A percentile compares a stretch with the other conserved stretches of the same genome.
These are phyloP conservation scores for Jaenimonas drosophilae DNA, from an alignment of 208 protist species.

Conservation along the genomic window DNA sequence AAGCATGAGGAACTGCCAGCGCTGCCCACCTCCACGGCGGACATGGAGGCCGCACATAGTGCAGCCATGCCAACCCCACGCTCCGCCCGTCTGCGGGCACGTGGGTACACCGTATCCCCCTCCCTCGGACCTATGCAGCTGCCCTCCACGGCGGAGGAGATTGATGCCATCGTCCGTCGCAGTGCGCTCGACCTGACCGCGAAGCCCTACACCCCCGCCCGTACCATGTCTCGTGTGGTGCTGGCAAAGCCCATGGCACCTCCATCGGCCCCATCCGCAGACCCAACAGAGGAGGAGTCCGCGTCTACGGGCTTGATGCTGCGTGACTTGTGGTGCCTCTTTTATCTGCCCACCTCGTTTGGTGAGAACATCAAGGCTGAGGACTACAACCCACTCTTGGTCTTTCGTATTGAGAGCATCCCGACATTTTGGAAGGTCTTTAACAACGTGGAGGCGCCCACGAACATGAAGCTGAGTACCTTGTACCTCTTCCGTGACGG, in stretches of 20 bases:
- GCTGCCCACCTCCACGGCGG: conserved; percentile 60
- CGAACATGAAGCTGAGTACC: conserved; percentile 64
- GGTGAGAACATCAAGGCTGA: conserved; percentile 62
- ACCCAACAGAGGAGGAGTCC: conserved; percentile 14
- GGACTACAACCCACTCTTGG: conserved; percentile 70
- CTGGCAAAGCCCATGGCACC: conserved; percentile 50
- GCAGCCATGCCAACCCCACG: conserved; percentile 5
- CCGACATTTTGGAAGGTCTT: conserved; percentile 86
- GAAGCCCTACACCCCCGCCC: conserved; percentile 39
- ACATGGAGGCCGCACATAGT: conserved; percentile 24
- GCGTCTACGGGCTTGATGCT: conserved; percentile 24
- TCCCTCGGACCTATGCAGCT: conserved; percentile 4
- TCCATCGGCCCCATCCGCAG: conserved; percentile 30
- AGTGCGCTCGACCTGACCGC: conserved; percentile 49
- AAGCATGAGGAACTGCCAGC: conserved; percentile 13
- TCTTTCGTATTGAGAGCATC: conserved; percentile 75
- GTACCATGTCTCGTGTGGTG: conserved; percentile 51
- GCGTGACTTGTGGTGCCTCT: conserved; percentile 71
- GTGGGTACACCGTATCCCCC: conserved; percentile 2
- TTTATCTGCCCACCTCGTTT: conserved; percentile 39
- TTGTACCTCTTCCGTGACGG: conserved; percentile 94
- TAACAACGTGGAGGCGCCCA: conserved; percentile 89
- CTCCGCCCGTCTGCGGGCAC: conserved; percentile 4
- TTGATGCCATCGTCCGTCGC: conserved; percentile 39
- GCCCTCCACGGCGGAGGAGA: conserved; percentile 24